Percentiles rank a stretch among this genome's conserved stretches.
phyloP scores from a whole-genome alignment of 805 yeast species.

The Lachancea cidri region DNA sequence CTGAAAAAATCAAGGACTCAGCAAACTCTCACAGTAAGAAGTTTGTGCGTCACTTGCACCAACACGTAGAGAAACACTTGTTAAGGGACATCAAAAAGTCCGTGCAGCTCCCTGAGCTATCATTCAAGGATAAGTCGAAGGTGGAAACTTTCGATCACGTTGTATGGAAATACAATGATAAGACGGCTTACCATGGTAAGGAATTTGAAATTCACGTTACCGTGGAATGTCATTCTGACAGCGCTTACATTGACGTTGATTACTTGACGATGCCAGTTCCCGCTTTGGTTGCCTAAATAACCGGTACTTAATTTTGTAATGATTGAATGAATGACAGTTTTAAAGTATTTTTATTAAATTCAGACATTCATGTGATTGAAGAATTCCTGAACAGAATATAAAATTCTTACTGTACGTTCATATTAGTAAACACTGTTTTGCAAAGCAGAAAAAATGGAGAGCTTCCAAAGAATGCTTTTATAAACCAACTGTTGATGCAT shows the following conservation, averaged over 20 bases:
- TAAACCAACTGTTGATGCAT: no score
- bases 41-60: slow-evolving; percentile 68
- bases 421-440: no score
- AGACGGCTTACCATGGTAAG: slow-evolving; percentile 50
- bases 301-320: background rate
- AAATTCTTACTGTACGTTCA: no score
- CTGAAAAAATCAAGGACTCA: slow-evolving; percentile 66
- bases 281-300: no score
- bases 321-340: background rate
- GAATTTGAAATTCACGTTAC: slow-evolving; percentile 63
- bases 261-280: slow-evolving; percentile 48
- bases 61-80: slow-evolving; percentile 67
- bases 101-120: slow-evolving; percentile 48
- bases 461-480: no score
- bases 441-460: no score
- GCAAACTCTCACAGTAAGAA: slow-evolving; percentile 67
- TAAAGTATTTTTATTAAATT: no score
- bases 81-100: slow-evolving; percentile 58
- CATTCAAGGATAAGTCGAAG: slow-evolving; percentile 48
- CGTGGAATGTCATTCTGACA: slow-evolving; percentile 60
- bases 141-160: slow-evolving; percentile 42
- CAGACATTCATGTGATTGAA: no score
- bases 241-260: slow-evolving; percentile 62
- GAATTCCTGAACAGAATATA: no score
- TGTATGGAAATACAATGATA: slow-evolving; percentile 61